These are phyloP conservation scores for Aureobasidium leucospermi DNA, from an alignment of 2,329 filamentous ascomycete genomes.

Conservation along the genomic window DNA sequence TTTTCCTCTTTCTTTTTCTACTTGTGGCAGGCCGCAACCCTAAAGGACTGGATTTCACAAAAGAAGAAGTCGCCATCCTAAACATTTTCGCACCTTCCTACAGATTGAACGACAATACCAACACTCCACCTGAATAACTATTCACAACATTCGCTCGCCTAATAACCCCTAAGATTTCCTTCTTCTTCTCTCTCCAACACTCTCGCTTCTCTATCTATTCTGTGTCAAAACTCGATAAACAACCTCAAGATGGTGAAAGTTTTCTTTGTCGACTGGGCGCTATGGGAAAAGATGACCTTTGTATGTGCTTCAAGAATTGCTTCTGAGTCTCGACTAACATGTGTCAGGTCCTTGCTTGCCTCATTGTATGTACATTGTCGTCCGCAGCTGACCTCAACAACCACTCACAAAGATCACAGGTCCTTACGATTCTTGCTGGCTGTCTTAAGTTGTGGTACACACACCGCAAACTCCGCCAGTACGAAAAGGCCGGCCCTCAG, in stretches of 20 bases:
- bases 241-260: conserved; percentile 12
- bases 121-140: neutral
- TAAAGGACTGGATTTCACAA: neutral
- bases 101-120: neutral
- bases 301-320: conserved; percentile 46
- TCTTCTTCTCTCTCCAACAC: neutral
- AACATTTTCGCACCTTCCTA: conserved; percentile 1
- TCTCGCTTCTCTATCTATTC: neutral
- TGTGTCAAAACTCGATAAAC: neutral
- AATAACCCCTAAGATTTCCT: neutral
- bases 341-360: conserved; percentile 60
- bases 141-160: neutral
- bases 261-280: conserved; percentile 54
- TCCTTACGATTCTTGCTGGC: conserved; percentile 61
- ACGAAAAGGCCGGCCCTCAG: neutral
- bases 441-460: conserved; percentile 54
- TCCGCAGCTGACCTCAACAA: neutral
- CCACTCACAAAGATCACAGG: conserved; percentile 27
- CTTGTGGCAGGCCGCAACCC: neutral
- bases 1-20: neutral
- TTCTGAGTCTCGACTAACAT: conserved; percentile 1
- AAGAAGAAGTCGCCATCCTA: neutral
- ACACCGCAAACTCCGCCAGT: conserved; percentile 30
- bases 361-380: conserved; percentile 47
- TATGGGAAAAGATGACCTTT: conserved; percentile 89